Conservation (phyloP, 345 rosid genomes). For the Hevea brasiliensis region DNA sequence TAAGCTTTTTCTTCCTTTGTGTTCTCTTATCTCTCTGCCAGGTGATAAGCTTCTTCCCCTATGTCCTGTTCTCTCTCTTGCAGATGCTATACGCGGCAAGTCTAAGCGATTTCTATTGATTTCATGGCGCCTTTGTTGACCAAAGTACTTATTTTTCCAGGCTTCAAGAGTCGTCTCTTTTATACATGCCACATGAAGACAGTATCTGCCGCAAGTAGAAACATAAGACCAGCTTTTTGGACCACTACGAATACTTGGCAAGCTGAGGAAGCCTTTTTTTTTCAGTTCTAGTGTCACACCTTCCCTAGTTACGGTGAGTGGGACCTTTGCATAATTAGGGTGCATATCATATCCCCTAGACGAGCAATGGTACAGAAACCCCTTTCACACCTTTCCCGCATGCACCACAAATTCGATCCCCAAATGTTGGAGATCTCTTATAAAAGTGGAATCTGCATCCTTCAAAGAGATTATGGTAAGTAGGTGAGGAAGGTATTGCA, state of each 20-base stretch:
- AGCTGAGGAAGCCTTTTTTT: not conserved
- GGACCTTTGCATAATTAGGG: slow-evolving; percentile 48
- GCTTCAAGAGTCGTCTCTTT: slow-evolving; percentile 46
- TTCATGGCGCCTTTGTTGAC: too few relatives aligned
- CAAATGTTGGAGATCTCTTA: slow-evolving; percentile 23
- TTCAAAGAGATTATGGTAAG: slow-evolving; percentile 38
- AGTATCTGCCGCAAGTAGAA: slow-evolving; percentile 38
- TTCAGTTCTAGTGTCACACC: slow-evolving; percentile 24
- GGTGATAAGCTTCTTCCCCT: too few relatives aligned
- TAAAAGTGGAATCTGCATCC: slow-evolving; percentile 39
- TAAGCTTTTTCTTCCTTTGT: too few relatives aligned
- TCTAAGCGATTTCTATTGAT: slow-evolving; percentile 18
- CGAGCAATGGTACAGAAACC: slow-evolving; percentile 51
- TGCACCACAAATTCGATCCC: slow-evolving; percentile 33
- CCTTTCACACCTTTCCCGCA: slow-evolving; percentile 37
- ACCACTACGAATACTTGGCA: slow-evolving; percentile 21
- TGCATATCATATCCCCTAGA: too few relatives aligned
- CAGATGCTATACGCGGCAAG: slow-evolving; percentile 24
- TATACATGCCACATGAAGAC: slow-evolving; percentile 52
- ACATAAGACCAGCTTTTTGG: slow-evolving; percentile 43
- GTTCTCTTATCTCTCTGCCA: too few relatives aligned
- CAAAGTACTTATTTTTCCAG: slow-evolving; percentile 35
- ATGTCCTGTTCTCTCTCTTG: slow-evolving; percentile 24
- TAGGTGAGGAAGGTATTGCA: slow-evolving; percentile 21
- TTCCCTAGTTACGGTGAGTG: slow-evolving; percentile 33